Base-by-base conservation (phyloP, 176 grass and related monocot genomes). In the Carex scoparia region DNA sequence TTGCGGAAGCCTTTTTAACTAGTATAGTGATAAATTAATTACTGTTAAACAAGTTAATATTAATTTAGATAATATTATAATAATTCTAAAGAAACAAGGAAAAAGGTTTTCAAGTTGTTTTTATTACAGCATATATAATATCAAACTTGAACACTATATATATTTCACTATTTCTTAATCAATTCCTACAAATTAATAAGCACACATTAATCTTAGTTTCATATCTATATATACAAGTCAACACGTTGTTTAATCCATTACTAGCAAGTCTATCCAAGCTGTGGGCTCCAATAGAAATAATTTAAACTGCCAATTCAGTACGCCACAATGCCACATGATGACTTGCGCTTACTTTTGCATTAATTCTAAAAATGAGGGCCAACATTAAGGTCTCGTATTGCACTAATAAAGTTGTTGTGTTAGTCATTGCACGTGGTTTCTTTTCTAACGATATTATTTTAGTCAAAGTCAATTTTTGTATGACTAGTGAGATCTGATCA, bases 271-370 rank as follows among this genome's bases (percentile, higher is more conserved):
- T 61, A 46, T 7, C 30, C 27, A 85, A 76, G 54, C 83, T 75
- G 67, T 85, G 83, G 83, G 83, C 61, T 64, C 32, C 79, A 65
- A 81, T 61, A 65, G 61, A 81, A 40, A 64, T 27, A 81, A 65
- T 79, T 58, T 79, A 31, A 78, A 57, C 74, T 9, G 30, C 28
- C 74, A 13, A 56, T 79, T 57, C 28, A 79, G 28, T 58, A 58
- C 53, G 2, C 19, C 48, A 15, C 27, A 77, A 58, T 27, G 2
- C 19, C 48, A 15, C 27, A 77, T 9, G 23, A 23, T 23, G 23
- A 51, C 48, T 78, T 16, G 49, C 27, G 10, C 49, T 78, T 78
- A 78, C 23, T 77, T 77, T 56, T 77, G 73, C 23, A 55, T 55
- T 77, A 56, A 77, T 30, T 77, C 14, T 71, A 4, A 8, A 70